Conservation (phyloP, 164 flowering plant species). For the Vitis vinifera region DNA sequence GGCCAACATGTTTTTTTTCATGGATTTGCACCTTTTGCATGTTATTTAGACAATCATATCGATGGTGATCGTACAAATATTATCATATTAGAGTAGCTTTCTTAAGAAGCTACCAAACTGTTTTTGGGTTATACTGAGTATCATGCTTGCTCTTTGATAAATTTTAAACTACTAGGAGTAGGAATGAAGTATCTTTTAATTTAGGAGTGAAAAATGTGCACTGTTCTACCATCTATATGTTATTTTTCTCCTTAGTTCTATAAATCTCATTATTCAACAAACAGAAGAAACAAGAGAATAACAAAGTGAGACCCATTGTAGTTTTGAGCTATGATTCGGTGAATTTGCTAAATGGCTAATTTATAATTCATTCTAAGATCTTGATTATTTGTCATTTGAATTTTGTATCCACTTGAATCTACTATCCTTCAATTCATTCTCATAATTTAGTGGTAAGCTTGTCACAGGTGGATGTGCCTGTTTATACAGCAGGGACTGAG, state of each 20-base stretch:
- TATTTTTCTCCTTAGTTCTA: neutral
- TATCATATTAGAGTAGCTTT: too few relatives aligned
- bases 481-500: slow-evolving; percentile 87
- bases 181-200: neutral
- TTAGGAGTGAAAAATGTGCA: neutral
- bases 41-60: too few relatives aligned
- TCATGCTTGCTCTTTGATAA: too few relatives aligned
- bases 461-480: slow-evolving; percentile 90
- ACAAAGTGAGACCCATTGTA: neutral
- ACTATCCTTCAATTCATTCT: slow-evolving; percentile 19
- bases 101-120: too few relatives aligned
- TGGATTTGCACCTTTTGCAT: too few relatives aligned
- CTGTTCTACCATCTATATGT: neutral
- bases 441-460: slow-evolving; percentile 27
- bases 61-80: too few relatives aligned
- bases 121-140: too few relatives aligned
- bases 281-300: neutral
- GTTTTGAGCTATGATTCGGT: neutral
- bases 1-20: too few relatives aligned
- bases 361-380: neutral
- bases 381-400: neutral
- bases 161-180: too few relatives aligned
- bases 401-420: neutral
- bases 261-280: neutral
- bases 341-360: neutral